These are phyloP conservation scores for Solanum bulbocastanum DNA, from an alignment of 257 asterid species.

Conservation along the genomic window DNA sequence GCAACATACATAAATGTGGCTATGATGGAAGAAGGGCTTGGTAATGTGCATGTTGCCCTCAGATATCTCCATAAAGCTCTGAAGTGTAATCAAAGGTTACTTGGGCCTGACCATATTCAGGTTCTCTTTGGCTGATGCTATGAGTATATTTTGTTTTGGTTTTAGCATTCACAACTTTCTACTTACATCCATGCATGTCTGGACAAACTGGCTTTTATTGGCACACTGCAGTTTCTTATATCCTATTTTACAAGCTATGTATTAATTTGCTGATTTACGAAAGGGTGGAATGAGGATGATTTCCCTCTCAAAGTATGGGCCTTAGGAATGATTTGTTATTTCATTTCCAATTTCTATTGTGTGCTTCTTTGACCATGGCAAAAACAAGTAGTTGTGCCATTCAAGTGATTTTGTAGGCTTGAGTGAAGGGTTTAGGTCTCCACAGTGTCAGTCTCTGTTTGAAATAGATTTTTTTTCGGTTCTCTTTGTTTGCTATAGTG, in stretches of 20 bases:
- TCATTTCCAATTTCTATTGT: not conserved
- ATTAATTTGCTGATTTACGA: not conserved
- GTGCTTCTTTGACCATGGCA: not conserved
- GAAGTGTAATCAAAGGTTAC: constrained; percentile 76
- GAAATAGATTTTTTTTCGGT: not conserved
- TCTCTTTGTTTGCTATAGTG: not conserved
- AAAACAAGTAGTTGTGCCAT: not conserved
- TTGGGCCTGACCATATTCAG: constrained; percentile 98
- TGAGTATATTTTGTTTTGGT: not conserved
- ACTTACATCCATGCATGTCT: not conserved
- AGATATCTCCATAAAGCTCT: constrained; percentile 98
- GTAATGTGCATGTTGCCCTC: constrained; percentile 97
- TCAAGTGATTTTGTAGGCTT: not conserved
- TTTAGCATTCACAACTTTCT: not conserved
- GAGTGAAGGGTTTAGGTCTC: not conserved
- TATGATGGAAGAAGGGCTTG: constrained; percentile 99
- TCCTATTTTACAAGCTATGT: not conserved
- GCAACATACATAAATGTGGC: constrained; percentile 98
- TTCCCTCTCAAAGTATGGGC: not conserved
- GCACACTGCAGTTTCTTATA: not conserved
- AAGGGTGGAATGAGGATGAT: not conserved
- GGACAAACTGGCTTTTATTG: not conserved
- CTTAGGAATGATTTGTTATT: not conserved
- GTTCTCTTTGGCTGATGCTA: constrained; percentile 15
- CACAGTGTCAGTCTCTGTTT: not conserved